Evolutionary conservation across 495 filamentous ascomycete species (phyloP), one percentile per base, ranked within the genome.

Genomic region (Aspergillus sclerotioniger): DNA sequence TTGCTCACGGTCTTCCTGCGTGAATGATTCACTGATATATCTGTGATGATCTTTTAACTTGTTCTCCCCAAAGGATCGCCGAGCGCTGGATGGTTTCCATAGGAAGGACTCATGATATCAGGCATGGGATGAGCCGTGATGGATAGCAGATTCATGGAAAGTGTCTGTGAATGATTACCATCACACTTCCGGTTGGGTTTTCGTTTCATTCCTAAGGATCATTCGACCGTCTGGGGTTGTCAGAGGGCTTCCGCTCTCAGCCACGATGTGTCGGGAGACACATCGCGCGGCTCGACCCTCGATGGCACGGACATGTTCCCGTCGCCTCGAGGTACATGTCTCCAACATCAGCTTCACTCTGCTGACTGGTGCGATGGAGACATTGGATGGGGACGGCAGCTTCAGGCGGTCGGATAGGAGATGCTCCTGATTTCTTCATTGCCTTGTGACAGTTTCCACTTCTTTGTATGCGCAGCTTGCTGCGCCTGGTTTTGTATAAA

Each of bases 1-100:
- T 74, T 31, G 51, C 70, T 17, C 70, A 71, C 53, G 70, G 73
- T 59, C 52, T 74, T 13, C 63, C 71, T 53, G 72, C 71, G 32
- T 76, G 68, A 76, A 68, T 63, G 29, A 46, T 31, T 31, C 41
- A 13, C 49, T 54, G 54, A n/a, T 56, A 46, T 56, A 8, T 19
- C 32, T 21, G 28, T 21, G 53, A 25, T 31, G 31, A 13, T n/a
- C 15, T 17, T n/a, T 10, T 28, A 17, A 15, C 35, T 35, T 53
- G 17, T 35, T 13, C n/a, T 52, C n/a, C 29, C 13, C 41, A 53
- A 53, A n/a, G 35, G 31, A 49, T 41, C 6, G 37, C 37, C 37
- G 37, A 41, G 37, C 37, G n/a, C 37, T 6, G 37, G 37, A 41
- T 41, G 8, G 37, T 41, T 41, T 41, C 37, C 37, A 41, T 41